These are phyloP conservation scores for Sporothrix globosa DNA, from an alignment of 2,329 filamentous ascomycete genomes.

Conservation along the genomic window DNA sequence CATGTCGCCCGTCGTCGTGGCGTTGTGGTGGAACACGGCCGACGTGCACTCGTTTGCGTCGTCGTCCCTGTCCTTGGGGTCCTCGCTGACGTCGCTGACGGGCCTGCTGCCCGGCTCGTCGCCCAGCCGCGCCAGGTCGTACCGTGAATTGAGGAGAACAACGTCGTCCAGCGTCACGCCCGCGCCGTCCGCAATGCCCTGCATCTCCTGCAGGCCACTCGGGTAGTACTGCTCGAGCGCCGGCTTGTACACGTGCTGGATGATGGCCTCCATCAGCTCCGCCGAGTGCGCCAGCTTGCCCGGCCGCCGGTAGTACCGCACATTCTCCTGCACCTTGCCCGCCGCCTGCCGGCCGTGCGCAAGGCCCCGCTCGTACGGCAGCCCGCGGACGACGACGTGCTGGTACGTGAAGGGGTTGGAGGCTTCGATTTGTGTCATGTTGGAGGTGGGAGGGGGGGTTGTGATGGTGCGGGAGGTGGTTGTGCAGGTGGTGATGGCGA, in stretches of 20 bases:
- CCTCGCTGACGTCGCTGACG: neutral
- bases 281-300: slow-evolving; percentile 36
- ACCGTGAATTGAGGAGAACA: slow-evolving; percentile 38
- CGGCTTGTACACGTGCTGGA: slow-evolving; percentile 38
- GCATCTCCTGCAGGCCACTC: slow-evolving; percentile 32
- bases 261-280: slow-evolving; percentile 34
- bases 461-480: neutral
- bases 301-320: slow-evolving; percentile 38
- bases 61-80: slow-evolving; percentile 10
- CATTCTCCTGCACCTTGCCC: slow-evolving; percentile 37
- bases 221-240: slow-evolving; percentile 37
- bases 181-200: slow-evolving; percentile 39
- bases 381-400: slow-evolving; percentile 38
- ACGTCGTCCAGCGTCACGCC: slow-evolving; percentile 37
- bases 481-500: neutral
- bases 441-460: neutral
- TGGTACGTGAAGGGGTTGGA: slow-evolving; percentile 35
- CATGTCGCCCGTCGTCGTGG: slow-evolving; percentile 27
- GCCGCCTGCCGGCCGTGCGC: slow-evolving; percentile 37
- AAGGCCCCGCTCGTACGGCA: slow-evolving; percentile 38
- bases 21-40: slow-evolving; percentile 32
- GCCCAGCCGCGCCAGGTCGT: slow-evolving; percentile 36
- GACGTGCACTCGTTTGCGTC: slow-evolving; percentile 34
- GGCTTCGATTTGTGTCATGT: slow-evolving; percentile 24
- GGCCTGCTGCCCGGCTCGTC: slow-evolving; percentile 26